Percentiles rank a stretch among this genome's conserved stretches.
Conservation (phyloP, 139 green algal genomes). For the Haematococcus sp. region DNA sequence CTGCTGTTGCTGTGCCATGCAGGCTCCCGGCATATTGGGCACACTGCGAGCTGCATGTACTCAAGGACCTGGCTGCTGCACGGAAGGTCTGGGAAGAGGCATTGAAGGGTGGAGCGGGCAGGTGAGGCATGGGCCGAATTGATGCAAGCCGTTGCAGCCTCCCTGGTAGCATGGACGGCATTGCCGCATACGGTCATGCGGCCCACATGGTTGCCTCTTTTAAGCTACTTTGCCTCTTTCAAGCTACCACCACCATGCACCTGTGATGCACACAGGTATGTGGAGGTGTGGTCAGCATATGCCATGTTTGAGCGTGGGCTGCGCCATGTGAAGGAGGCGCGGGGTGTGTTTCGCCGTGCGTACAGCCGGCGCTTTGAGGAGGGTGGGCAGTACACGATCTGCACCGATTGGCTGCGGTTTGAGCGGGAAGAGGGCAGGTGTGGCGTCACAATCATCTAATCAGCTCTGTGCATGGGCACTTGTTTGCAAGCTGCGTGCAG, state of each 20-base stretch:
- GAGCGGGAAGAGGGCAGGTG: conserved; percentile 79
- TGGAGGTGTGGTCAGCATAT: conserved; percentile 61
- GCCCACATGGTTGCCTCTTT: too few species aligned
- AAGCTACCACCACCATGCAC: background rate
- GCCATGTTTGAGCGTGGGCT: conserved; percentile 53
- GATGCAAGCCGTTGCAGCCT: too few species aligned
- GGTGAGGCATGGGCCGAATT: conserved; percentile 18
- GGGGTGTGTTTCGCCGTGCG: conserved; percentile 57
- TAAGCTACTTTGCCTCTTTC: too few species aligned
- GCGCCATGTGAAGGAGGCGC: conserved; percentile 37
- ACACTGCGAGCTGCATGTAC: conserved; percentile 57
- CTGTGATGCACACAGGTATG: conserved; percentile 24
- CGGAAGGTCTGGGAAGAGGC: conserved; percentile 69
- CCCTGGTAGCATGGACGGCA: too few species aligned
- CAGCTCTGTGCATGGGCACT: background rate
- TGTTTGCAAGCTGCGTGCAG: background rate
- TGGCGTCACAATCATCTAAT: too few species aligned
- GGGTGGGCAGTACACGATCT: conserved; percentile 54
- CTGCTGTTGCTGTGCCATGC: conserved; percentile 22
- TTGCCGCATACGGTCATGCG: too few species aligned
- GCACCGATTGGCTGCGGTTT: conserved; percentile 76
- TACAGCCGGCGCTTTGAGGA: conserved; percentile 53
- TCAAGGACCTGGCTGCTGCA: conserved; percentile 45
- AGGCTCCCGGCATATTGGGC: conserved; percentile 66
- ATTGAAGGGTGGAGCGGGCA: conserved; percentile 45